Evolutionary conservation across 768 basidiomycete genomes (phyloP).

Genomic region (Pleurotus cornucopiae): DNA sequence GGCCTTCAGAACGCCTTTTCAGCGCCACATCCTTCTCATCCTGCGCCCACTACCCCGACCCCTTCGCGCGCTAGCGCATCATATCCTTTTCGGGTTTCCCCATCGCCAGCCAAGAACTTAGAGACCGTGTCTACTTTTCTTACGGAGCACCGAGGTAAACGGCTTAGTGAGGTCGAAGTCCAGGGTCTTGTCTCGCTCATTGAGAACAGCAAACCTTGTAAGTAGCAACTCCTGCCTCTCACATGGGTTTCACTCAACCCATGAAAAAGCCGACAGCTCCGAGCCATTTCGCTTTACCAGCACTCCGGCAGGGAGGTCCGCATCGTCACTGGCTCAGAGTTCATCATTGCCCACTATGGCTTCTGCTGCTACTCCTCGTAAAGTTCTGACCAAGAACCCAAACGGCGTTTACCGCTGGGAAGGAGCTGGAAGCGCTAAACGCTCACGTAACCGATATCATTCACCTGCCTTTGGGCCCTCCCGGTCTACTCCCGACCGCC

Average conservation of each 20-base stretch:
- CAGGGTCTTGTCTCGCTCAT: conserved; percentile 54
- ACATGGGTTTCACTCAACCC: conserved; percentile 1
- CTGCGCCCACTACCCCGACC: conserved; percentile 4
- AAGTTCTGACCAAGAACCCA: conserved; percentile 62
- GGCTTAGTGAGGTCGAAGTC: conserved; percentile 48
- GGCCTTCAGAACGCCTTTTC: conserved; percentile 6
- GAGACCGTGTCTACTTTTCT: conserved; percentile 47
- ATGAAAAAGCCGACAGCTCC: conserved; percentile 26
- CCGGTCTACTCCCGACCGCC: conserved; percentile 34
- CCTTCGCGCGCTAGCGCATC: conserved; percentile 4
- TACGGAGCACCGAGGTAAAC: conserved; percentile 39
- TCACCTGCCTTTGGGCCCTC: conserved; percentile 70
- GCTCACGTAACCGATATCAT: conserved; percentile 58
- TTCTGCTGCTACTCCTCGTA: conserved; percentile 38
- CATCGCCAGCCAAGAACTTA: conserved; percentile 39
- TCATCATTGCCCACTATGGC: conserved; percentile 24
- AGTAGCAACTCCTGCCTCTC: conserved; percentile 9
- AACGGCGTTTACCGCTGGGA: conserved; percentile 73
- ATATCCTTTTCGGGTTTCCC: conserved; percentile 16
- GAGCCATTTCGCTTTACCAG: conserved; percentile 65
- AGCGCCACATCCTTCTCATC: conserved; percentile 3
- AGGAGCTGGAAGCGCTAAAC: conserved; percentile 66
- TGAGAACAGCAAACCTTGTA: conserved; percentile 34
- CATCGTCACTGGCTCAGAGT: conserved; percentile 11
- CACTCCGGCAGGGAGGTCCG: conserved; percentile 27